Percentiles rank a stretch among this genome's conserved stretches.
Conservation (phyloP, 805 yeast species). For the Komagataella kurtzmanii region DNA sequence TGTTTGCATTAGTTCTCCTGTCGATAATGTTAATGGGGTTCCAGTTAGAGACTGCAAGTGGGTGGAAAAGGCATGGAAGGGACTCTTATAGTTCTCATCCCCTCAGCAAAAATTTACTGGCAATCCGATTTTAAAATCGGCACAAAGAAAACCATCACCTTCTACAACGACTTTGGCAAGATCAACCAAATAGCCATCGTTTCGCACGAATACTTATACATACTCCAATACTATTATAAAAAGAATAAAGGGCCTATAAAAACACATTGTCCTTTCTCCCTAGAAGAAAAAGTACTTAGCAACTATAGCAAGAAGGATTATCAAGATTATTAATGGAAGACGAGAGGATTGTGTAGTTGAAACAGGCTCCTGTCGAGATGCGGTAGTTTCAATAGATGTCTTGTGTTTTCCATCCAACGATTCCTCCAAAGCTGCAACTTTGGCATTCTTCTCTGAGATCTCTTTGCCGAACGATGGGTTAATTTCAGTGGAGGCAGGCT, state of each 20-base stretch:
- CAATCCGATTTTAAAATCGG: too few species aligned
- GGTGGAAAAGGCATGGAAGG: slow-evolving; percentile 63
- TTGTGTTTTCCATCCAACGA: slow-evolving; percentile 1
- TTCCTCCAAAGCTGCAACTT: slow-evolving; percentile 3
- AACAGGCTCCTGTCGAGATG: background rate
- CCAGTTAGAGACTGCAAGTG: slow-evolving; percentile 76
- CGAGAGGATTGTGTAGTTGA: background rate
- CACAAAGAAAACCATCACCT: background rate
- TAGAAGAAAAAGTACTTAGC: background rate
- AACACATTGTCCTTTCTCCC: slow-evolving; percentile 1
- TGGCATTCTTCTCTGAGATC: slow-evolving; percentile 3
- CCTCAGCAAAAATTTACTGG: background rate
- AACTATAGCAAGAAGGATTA: slow-evolving; percentile 1
- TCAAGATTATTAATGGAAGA: background rate
- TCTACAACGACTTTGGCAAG: background rate
- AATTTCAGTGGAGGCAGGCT: slow-evolving; percentile 1
- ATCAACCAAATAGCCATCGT: background rate
- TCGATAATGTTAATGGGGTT: slow-evolving; percentile 22
- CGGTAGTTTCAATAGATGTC: background rate
- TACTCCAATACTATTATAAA: background rate
- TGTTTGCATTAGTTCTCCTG: slow-evolving; percentile 32
- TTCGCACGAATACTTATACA: background rate
- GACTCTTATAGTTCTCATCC: slow-evolving; percentile 22
- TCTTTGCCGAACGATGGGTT: background rate
- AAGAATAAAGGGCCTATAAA: slow-evolving; percentile 1